Percentiles rank a stretch among this genome's conserved stretches.
Conservation (phyloP, 345 rosid genomes). For the Leavenworthia alabamica region DNA sequence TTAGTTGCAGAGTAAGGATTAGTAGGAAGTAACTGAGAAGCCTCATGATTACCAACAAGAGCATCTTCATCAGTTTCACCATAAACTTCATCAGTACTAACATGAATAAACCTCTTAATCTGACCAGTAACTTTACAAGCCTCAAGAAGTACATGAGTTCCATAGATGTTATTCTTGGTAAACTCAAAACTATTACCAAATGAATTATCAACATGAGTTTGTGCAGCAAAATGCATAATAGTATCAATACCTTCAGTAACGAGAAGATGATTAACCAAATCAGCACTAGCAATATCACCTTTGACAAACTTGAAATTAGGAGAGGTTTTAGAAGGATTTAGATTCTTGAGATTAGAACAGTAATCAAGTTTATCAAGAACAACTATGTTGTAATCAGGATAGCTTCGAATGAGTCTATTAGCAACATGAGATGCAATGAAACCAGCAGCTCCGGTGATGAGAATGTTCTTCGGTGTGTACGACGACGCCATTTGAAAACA, state of each 20-base stretch:
- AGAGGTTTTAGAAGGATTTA: constrained; percentile 49
- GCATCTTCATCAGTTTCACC: constrained; percentile 91
- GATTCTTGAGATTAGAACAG: constrained; percentile 69
- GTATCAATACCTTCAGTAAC: constrained; percentile 78
- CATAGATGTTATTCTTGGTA: constrained; percentile 73
- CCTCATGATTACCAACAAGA: constrained; percentile 74
- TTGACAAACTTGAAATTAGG: constrained; percentile 71
- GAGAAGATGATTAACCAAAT: constrained; percentile 76
- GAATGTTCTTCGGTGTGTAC: no score
- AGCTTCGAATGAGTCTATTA: constrained; percentile 54
- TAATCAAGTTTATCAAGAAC: constrained; percentile 85
- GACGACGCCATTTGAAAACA: no score
- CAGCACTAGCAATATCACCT: constrained; percentile 75
- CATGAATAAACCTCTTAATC: constrained; percentile 75
- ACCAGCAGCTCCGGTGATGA: no score
- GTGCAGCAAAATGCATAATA: constrained; percentile 86
- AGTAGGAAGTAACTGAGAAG: constrained; percentile 78
- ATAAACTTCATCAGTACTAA: constrained; percentile 79
- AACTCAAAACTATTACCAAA: constrained; percentile 87
- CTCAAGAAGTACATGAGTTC: constrained; percentile 74
- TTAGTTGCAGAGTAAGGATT: constrained; percentile 83
- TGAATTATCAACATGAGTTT: constrained; percentile 77
- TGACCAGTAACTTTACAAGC: constrained; percentile 86
- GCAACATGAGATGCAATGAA: constrained; percentile 77
- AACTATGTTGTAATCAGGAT: constrained; percentile 71